Percentiles rank a stretch among this genome's conserved stretches.
phyloP scores from a whole-genome alignment of 345 rosid species.

The Chamaenerion angustifolium region DNA sequence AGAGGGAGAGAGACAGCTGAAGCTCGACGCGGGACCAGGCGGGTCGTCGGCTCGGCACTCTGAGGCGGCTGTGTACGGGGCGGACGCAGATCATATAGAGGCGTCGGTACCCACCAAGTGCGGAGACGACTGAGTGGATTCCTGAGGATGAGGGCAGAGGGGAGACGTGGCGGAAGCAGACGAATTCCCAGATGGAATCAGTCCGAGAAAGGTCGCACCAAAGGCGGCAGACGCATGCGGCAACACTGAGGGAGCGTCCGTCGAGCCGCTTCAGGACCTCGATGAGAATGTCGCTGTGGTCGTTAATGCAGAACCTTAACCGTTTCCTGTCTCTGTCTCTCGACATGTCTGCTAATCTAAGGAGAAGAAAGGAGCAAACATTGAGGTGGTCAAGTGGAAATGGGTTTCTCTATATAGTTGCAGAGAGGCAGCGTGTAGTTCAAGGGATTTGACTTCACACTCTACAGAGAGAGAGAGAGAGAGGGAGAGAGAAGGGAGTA shows the following conservation, averaged over 20 bases:
- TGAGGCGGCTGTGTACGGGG: conserved; percentile 30
- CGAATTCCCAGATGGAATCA: conserved; percentile 82
- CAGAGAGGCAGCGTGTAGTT: conserved; percentile 5
- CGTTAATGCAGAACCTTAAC: conserved; percentile 48
- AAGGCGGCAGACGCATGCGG: conserved; percentile 85
- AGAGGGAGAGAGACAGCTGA: conserved; percentile 82
- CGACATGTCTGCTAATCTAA: too few relatives aligned
- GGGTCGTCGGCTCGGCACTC: conserved; percentile 9
- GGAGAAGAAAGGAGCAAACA: too few relatives aligned
- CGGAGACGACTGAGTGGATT: conserved; percentile 50
- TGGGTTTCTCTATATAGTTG: background rate
- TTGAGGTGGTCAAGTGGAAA: background rate
- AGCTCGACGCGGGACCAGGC: conserved; percentile 54
- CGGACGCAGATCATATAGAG: conserved; percentile 76
- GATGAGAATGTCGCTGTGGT: conserved; percentile 63
- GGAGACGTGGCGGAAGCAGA: conserved; percentile 66
- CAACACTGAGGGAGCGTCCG: conserved; percentile 67
- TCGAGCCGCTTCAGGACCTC: conserved; percentile 70
- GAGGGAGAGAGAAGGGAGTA: too few relatives aligned
- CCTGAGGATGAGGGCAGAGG: conserved; percentile 35
- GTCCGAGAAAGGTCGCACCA: conserved; percentile 60
- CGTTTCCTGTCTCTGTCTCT: conserved; percentile 13
- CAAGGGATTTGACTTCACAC: conserved; percentile 15
- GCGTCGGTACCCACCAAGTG: conserved; percentile 85
- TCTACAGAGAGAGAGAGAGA: too few relatives aligned